Conservation (phyloP, 192 early-diverging fungal genomes). For the Coemansia sp. region DNA sequence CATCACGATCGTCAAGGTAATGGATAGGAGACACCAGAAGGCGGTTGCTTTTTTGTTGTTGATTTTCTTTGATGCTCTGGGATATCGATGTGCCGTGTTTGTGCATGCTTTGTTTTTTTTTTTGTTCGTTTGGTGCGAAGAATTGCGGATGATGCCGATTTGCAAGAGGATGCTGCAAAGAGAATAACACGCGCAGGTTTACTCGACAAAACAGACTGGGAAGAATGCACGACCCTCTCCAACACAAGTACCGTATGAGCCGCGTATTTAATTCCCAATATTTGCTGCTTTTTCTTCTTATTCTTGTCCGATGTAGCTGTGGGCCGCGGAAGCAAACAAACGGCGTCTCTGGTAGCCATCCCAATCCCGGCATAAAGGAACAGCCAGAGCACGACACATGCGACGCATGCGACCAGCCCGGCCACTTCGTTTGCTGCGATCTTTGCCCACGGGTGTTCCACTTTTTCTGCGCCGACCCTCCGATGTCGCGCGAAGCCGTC, state of each 20-base stretch:
- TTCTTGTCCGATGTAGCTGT: neutral
- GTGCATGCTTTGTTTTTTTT: neutral
- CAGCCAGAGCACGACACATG: slow-evolving; percentile 37
- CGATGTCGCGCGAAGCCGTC: slow-evolving; percentile 36
- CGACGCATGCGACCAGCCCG: slow-evolving; percentile 49
- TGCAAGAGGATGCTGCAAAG: too few relatives aligned
- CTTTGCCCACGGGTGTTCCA: slow-evolving; percentile 50
- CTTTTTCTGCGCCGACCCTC: slow-evolving; percentile 49
- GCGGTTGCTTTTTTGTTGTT: neutral
- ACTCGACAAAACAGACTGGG: too few relatives aligned
- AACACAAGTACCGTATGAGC: too few relatives aligned
- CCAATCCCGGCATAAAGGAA: neutral
- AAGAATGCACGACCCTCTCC: too few relatives aligned
- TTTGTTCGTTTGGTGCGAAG: too few relatives aligned
- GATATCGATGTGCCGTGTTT: neutral
- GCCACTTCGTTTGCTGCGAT: slow-evolving; percentile 53
- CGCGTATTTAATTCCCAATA: too few relatives aligned
- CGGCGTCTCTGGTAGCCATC: slow-evolving; percentile 1
- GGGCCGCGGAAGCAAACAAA: slow-evolving; percentile 10
- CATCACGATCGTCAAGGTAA: slow-evolving; percentile 4
- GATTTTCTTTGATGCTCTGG: neutral
- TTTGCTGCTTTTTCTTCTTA: neutral
- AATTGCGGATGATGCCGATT: too few relatives aligned
- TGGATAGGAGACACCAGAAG: too few relatives aligned
- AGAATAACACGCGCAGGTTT: too few relatives aligned